Evolutionary conservation across 163 green algal genomes (phyloP), one percentile per base, ranked within the genome.

Genomic region (Picocystis sp.): DNA sequence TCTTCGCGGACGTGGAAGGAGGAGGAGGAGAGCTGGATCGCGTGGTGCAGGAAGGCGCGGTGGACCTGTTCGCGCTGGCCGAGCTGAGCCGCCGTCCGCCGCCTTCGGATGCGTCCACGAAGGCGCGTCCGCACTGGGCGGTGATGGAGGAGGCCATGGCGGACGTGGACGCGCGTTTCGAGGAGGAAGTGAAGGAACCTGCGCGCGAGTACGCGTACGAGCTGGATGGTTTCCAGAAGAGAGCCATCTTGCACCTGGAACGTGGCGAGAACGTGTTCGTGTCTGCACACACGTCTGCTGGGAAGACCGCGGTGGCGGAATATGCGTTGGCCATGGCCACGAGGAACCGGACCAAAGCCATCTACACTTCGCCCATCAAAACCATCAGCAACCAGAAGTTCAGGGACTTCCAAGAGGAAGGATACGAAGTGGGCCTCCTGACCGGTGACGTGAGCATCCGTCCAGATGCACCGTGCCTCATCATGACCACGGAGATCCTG

Each of bases 401-500:
- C 67, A 56, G 83, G 1, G 84, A 94, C 70, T 89, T 94, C 58
- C 66, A 41, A 3, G 29, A 50, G 9, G 42, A 43, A 24, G 1
- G 43, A 12, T 34, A 2, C 14, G 71, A 88, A 71, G 77, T 88
- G 15, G 85, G 85, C 19, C 64, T 94, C 53, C 71, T 94, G 53
- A 94, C 85, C 0, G 85, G 85, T n/a, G 85, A 94, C 54, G 81
- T 89, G 21, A 78, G 80, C 53, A 85, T 95, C 68, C 75, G 76
- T 42, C 79, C 82, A 3, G 73, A 86, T 43, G 64, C 74, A 2
- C 52, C 75, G 12, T 92, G 77, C 66, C 75, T 95, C 15, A 91
- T 95, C 65, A 89, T 93, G 79, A 95, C 85, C 10, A 95, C 85
- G n/a, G 85, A 95, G 63, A 89, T 95, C 55, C 70, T 95, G 63